These are phyloP conservation scores for Apiotrichum siamense DNA, from an alignment of 1,284 basidiomycete species.

Conservation along the genomic window DNA sequence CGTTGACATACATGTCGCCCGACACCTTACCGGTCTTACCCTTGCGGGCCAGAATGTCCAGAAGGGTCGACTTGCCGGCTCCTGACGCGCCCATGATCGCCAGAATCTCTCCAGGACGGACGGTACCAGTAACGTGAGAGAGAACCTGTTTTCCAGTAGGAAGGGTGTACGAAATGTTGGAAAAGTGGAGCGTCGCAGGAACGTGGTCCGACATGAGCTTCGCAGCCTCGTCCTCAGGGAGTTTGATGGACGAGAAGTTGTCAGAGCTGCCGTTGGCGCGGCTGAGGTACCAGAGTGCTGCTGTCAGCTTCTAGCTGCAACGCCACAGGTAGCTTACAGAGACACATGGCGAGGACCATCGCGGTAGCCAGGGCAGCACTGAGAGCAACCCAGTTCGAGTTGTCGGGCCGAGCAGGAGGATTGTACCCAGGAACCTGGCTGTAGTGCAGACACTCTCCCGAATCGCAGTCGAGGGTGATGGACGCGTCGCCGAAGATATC, in stretches of 20 bases:
- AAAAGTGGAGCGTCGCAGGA: slow-evolving; percentile 84
- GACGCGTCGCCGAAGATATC: slow-evolving; percentile 86
- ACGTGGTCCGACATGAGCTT: slow-evolving; percentile 90
- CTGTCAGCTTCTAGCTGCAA: not conserved
- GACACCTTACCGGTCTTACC: slow-evolving; percentile 70
- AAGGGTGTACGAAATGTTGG: slow-evolving; percentile 72
- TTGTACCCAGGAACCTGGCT: slow-evolving; percentile 90
- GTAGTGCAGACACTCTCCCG: slow-evolving; percentile 90
- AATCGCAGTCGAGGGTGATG: slow-evolving; percentile 79
- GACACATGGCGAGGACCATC: slow-evolving; percentile 51
- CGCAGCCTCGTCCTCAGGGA: slow-evolving; percentile 72
- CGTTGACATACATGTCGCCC: slow-evolving; percentile 79
- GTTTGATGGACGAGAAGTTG: slow-evolving; percentile 68
- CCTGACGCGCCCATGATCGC: slow-evolving; percentile 96
- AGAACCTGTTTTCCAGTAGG: slow-evolving; percentile 62
- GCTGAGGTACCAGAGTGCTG: slow-evolving; percentile 84
- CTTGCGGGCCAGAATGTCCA: slow-evolving; percentile 90
- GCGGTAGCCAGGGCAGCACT: slow-evolving; percentile 69
- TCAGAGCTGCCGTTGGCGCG: slow-evolving; percentile 57
- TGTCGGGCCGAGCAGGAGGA: slow-evolving; percentile 71
- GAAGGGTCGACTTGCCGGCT: slow-evolving; percentile 91
- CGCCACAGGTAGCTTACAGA: slow-evolving; percentile 32
- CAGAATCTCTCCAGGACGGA: slow-evolving; percentile 80
- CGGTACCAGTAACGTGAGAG: slow-evolving; percentile 70
- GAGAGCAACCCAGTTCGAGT: slow-evolving; percentile 71